Evolutionary conservation across 129 eudicot genomes (phyloP).

Genomic region (Flaveria trinervia): DNA sequence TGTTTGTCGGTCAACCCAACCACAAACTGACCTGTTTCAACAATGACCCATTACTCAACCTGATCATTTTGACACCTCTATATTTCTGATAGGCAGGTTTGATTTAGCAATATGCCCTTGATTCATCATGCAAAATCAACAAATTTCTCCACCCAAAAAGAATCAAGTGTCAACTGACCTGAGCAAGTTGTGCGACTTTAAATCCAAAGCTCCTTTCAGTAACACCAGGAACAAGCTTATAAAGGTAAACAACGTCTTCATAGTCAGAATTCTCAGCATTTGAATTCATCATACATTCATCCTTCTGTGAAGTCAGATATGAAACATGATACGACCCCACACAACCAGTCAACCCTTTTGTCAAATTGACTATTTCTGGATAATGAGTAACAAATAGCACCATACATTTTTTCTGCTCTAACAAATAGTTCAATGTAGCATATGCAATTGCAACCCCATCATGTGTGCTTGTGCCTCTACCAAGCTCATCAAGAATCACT

Average conservation of each 20-base stretch:
- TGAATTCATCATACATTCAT: slow-evolving; percentile 14
- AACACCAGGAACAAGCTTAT: slow-evolving; percentile 88
- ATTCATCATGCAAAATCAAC: neutral
- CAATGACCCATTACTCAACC: neutral
- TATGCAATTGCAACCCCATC: slow-evolving; percentile 99
- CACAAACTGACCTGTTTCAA: neutral
- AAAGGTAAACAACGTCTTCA: slow-evolving; percentile 79
- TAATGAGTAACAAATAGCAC: slow-evolving; percentile 93
- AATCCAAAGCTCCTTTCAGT: slow-evolving; percentile 93
- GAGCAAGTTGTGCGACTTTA: slow-evolving; percentile 94
- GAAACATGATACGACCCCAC: slow-evolving; percentile 95
- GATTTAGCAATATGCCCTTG: neutral
- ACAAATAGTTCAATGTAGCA: slow-evolving; percentile 70
- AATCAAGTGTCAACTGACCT: slow-evolving; percentile 50
- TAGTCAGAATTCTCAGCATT: slow-evolving; percentile 28
- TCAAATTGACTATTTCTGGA: slow-evolving; percentile 73
- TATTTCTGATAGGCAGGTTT: neutral
- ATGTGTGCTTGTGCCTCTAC: slow-evolving; percentile 98
- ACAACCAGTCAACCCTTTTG: slow-evolving; percentile 60
- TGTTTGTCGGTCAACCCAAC: neutral
- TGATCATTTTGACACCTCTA: neutral
- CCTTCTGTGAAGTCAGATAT: slow-evolving; percentile 56
- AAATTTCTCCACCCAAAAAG: neutral
- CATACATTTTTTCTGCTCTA: slow-evolving; percentile 72
- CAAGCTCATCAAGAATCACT: slow-evolving; percentile 92